Percentiles rank a stretch among this genome's conserved stretches.
phyloP scores from a whole-genome alignment of 768 basidiomycete genomes.

The Scleroderma bovista region DNA sequence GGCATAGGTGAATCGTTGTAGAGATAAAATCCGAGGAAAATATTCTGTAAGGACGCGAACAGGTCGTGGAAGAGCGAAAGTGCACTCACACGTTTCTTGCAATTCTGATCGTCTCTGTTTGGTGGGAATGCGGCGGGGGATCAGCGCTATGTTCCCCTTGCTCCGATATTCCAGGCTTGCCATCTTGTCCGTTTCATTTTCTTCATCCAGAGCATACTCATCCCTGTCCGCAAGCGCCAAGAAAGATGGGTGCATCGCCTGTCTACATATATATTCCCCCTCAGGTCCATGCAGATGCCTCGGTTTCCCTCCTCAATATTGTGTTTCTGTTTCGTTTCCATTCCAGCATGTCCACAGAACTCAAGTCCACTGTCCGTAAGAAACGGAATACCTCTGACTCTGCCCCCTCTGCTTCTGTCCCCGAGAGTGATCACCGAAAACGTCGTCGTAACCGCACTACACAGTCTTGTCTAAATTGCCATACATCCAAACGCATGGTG shows the following conservation, averaged over 20 bases:
- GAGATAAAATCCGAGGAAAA: neutral
- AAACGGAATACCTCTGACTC: conserved; percentile 24
- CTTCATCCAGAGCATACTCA: neutral
- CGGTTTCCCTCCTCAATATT: conserved; percentile 2
- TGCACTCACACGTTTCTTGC: neutral
- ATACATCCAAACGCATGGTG: conserved; percentile 72
- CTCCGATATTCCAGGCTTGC: neutral
- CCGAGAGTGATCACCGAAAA: conserved; percentile 52
- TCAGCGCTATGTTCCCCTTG: neutral
- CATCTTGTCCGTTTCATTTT: conserved; percentile 1
- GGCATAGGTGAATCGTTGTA: neutral
- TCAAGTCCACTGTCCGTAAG: conserved; percentile 22
- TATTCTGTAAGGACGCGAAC: too few species aligned
- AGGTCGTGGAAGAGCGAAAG: too few species aligned
- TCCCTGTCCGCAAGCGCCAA: conserved; percentile 16
- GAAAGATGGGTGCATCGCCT: conserved; percentile 1
- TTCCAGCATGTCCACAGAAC: conserved; percentile 24
- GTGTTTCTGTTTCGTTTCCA: neutral
- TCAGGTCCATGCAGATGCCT: neutral
- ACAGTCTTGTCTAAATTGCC: conserved; percentile 69
- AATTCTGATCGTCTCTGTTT: neutral
- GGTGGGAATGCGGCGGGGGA: neutral
- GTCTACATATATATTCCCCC: conserved; percentile 25
- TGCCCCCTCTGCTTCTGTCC: conserved; percentile 23
- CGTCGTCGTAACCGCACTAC: conserved; percentile 68